Evolutionary conservation across 2,329 filamentous ascomycete species (phyloP).

Genomic region (Blastomyces emzantsi): DNA sequence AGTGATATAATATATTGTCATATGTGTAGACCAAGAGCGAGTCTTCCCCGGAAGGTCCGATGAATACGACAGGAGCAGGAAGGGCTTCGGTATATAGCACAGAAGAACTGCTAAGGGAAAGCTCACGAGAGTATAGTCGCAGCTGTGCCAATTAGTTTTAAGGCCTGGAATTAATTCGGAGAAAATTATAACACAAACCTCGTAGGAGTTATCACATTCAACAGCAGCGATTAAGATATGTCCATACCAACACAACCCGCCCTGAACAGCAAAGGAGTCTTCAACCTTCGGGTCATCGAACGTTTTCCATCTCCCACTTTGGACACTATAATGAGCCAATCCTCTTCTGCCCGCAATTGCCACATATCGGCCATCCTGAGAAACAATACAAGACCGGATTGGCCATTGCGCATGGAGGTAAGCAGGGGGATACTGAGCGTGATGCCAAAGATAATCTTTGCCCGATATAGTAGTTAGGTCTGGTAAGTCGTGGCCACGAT

Average conservation of each 20-base stretch:
- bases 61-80: constrained; percentile 76
- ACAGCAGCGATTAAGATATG: constrained; percentile 89
- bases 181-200: constrained; percentile 39
- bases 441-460: constrained; percentile 92
- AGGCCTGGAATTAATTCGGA: background rate
- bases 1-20: constrained; percentile 92
- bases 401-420: constrained; percentile 94
- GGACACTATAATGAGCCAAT: constrained; percentile 89
- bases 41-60: constrained; percentile 83
- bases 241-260: constrained; percentile 98
- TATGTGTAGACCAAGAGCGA: constrained; percentile 95
- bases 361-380: constrained; percentile 84
- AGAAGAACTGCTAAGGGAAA: constrained; percentile 61
- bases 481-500: constrained; percentile 83
- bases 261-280: constrained; percentile 83
- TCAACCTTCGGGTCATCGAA: constrained; percentile 75
- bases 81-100: constrained; percentile 69
- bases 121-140: constrained; percentile 86
- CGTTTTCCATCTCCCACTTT: constrained; percentile 90
- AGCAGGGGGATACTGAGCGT: constrained; percentile 69
- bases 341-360: constrained; percentile 92
- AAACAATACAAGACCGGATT: constrained; percentile 76
- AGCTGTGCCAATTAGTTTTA: constrained; percentile 41
- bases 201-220: constrained; percentile 72
- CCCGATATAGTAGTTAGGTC: constrained; percentile 87